Evolutionary conservation across 176 grass and related monocot species (phyloP).

Genomic region (Ananas comosus): DNA sequence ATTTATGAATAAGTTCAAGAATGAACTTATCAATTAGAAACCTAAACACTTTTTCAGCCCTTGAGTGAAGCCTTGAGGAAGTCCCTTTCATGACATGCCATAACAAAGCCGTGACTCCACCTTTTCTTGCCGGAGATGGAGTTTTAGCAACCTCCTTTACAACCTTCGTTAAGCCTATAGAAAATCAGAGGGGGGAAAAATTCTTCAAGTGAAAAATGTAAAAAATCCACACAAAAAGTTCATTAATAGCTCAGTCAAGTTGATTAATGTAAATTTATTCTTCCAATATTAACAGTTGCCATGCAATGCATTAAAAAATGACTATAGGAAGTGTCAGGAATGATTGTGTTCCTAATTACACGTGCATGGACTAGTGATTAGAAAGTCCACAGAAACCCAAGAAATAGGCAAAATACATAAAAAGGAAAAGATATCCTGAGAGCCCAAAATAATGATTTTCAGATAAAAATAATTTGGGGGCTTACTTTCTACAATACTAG

Average conservation of each 20-base stretch:
- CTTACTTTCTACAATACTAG: background rate
- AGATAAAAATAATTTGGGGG: no score
- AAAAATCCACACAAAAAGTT: conserved; percentile 13
- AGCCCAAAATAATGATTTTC: no score
- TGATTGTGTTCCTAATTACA: no score
- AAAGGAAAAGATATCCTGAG: no score
- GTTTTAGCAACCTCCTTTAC: conserved; percentile 51
- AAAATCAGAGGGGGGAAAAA: conserved; percentile 5
- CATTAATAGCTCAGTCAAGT: no score
- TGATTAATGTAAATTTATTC: no score
- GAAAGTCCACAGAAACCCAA: no score
- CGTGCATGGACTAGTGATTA: no score
- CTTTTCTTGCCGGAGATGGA: conserved; percentile 41
- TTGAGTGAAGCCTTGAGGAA: conserved; percentile 70
- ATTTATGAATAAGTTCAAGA: conserved; percentile 42
- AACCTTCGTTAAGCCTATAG: conserved; percentile 55
- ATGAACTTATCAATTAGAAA: conserved; percentile 67
- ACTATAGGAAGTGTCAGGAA: no score
- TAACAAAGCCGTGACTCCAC: conserved; percentile 57
- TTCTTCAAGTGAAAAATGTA: background rate
- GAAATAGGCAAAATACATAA: no score
- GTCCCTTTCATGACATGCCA: conserved; percentile 75
- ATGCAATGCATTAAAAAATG: no score
- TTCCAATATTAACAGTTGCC: no score
- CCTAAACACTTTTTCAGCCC: conserved; percentile 55